Base-by-base conservation (phyloP, 805 yeast genomes). In the Dipodascus geniculatus region DNA sequence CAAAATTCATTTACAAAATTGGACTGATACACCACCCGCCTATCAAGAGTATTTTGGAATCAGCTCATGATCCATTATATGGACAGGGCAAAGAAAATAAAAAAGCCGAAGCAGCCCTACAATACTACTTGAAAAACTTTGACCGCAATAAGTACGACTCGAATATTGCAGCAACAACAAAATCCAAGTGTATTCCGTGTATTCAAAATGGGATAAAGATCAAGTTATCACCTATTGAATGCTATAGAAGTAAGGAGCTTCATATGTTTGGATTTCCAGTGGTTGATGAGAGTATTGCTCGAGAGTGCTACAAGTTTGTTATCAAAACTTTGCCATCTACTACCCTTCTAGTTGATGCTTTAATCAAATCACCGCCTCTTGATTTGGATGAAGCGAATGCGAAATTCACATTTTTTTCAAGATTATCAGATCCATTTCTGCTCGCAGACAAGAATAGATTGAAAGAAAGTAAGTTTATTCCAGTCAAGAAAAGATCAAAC, bases 241-340 rank as follows among this genome's bases (percentile, higher is more conserved):
- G 68, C 42, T 68, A 19, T 51, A 35, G 56, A 1, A 65, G 61
- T 17, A 31, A 53, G 1, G 57, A 59, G 9, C 60, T 61, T 1
- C 57, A 48, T 3, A 16, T 56, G 31, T 69, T 71, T 58, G 68
- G 63, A 1, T 60, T 65, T 17, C 64, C 67, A 0, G 64, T 69
- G 1, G 57, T 71, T 11, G 53, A 53, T 0, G 54, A 54, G 3
- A 48, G 50, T 14, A 53, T 61, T 31, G 58, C 55, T 8, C 53
- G 56, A 3, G 65, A 61, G 23, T 67, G 66, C 3, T 58, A 63
- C 57, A 59, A 61, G 23, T 58, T 71, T 8, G 72, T 72, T 1
- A 65, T 71, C 1, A 52, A 44, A 9, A 48, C 50, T 23, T 53
- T 59, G 14, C 73, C 74, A 2, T 52, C 58, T 0, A 44, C 63